Evolutionary conservation across 164 flowering plant species (phyloP).

Genomic region (Umbilicus rupestris): DNA sequence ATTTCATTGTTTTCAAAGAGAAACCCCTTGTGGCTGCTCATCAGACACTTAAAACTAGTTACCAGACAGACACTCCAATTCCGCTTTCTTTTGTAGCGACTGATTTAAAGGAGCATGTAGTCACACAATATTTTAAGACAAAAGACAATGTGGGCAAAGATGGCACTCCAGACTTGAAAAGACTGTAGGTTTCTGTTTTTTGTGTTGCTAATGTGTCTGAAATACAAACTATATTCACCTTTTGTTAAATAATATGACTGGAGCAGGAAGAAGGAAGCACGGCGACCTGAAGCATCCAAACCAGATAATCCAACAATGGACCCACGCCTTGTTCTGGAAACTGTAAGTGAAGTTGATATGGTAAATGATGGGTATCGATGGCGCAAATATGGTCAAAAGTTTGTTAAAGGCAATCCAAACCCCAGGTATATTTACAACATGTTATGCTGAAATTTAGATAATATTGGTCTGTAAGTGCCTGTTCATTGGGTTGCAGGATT

Average conservation of each 20-base stretch:
- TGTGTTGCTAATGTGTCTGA: neutral
- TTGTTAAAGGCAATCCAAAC: conserved; percentile 58
- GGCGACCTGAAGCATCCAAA: conserved; percentile 13
- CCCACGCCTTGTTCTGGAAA: conserved; percentile 39
- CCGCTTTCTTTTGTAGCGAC: conserved; percentile 16
- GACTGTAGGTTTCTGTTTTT: conserved; percentile 26
- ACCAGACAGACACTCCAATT: conserved; percentile 18
- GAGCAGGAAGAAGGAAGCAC: conserved; percentile 34
- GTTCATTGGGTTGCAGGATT: neutral
- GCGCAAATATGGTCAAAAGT: conserved; percentile 65
- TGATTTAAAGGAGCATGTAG: conserved; percentile 20
- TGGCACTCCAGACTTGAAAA: conserved; percentile 33
- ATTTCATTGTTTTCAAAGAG: conserved; percentile 20
- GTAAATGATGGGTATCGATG: conserved; percentile 61
- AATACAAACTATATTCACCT: neutral
- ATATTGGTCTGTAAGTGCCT: neutral
- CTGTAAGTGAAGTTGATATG: conserved; percentile 46
- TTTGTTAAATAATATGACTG: neutral
- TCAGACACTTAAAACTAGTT: conserved; percentile 19
- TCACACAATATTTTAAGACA: conserved; percentile 16
- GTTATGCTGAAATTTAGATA: neutral
- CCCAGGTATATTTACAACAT: conserved; percentile 34
- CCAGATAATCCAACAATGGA: conserved; percentile 29
- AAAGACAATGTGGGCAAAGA: conserved; percentile 30
- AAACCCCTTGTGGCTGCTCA: conserved; percentile 19